phyloP scores from a whole-genome alignment of 1,284 basidiomycete species.

The Erythrobasidium hasegawianum region DNA sequence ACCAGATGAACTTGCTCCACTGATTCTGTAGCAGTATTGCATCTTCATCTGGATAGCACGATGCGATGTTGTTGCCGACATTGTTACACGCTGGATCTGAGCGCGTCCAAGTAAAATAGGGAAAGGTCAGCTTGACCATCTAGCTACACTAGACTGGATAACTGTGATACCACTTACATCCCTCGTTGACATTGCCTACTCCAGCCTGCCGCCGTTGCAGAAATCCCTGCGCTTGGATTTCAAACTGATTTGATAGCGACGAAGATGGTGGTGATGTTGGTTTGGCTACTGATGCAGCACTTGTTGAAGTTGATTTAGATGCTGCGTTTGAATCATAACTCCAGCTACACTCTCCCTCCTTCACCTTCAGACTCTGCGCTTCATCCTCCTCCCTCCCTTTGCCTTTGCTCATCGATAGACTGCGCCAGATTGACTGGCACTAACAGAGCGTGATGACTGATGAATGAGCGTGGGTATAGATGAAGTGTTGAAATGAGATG shows the following conservation, averaged over 20 bases:
- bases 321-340: too few relatives aligned
- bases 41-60: slow-evolving; percentile 62
- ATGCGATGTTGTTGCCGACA: slow-evolving; percentile 62
- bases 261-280: neutral
- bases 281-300: neutral
- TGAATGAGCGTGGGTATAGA: too few relatives aligned
- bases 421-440: too few relatives aligned
- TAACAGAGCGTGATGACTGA: too few relatives aligned
- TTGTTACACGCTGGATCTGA: slow-evolving; percentile 47
- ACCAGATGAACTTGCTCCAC: slow-evolving; percentile 67
- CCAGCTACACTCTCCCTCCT: too few relatives aligned
- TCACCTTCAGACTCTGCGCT: too few relatives aligned
- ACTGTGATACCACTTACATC: slow-evolving; percentile 14
- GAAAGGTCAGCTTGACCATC: neutral
- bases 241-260: neutral
- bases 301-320: neutral
- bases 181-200: slow-evolving; percentile 30
- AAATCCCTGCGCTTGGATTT: neutral
- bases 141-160: neutral
- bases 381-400: neutral
- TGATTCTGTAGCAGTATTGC: slow-evolving; percentile 62
- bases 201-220: slow-evolving; percentile 9
- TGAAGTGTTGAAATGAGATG: too few relatives aligned
- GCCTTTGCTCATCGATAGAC: neutral
- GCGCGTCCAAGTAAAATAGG: slow-evolving; percentile 1